These are phyloP conservation scores for Aquilaria yunnanensis DNA, from an alignment of 345 rosid genomes.

Conservation along the genomic window DNA sequence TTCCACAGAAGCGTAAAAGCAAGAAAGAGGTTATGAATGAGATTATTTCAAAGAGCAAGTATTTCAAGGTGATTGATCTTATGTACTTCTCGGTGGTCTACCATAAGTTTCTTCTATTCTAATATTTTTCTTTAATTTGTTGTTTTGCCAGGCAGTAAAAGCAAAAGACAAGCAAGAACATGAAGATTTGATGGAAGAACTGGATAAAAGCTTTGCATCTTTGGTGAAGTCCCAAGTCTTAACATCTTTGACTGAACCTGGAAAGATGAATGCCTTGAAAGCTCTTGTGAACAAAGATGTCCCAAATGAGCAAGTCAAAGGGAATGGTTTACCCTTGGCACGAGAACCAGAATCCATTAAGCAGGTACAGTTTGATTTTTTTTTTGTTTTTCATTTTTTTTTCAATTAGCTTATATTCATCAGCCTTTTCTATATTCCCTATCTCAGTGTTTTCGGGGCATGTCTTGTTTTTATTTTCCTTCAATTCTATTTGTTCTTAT, in stretches of 20 bases:
- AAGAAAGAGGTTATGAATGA: conserved; percentile 92
- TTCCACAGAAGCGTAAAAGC: conserved; percentile 63
- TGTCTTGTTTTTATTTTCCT: background rate
- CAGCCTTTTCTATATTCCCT: too few relatives aligned
- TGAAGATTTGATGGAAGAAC: conserved; percentile 65
- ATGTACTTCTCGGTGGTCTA: background rate
- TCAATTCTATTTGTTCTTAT: background rate
- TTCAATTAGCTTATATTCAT: too few relatives aligned
- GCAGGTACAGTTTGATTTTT: conserved; percentile 29
- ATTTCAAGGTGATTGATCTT: conserved; percentile 59
- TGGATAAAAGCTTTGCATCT: conserved; percentile 67
- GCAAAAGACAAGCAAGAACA: conserved; percentile 85
- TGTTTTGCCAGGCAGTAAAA: conserved; percentile 63
- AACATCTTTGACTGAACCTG: conserved; percentile 56
- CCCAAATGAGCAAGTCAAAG: conserved; percentile 30
- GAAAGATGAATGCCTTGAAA: conserved; percentile 54
- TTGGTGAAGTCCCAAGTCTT: conserved; percentile 55
- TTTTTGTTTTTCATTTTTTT: background rate
- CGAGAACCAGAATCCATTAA: conserved; percentile 18
- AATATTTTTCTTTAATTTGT: background rate
- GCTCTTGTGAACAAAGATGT: conserved; percentile 39
- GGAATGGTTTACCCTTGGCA: conserved; percentile 19
- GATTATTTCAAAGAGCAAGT: conserved; percentile 91
- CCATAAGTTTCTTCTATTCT: background rate
- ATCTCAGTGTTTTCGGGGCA: background rate